Evolutionary conservation across 2,329 filamentous ascomycete genomes (phyloP), one percentile per base, ranked within the genome.

Genomic region (Akanthomyces muscarius): DNA sequence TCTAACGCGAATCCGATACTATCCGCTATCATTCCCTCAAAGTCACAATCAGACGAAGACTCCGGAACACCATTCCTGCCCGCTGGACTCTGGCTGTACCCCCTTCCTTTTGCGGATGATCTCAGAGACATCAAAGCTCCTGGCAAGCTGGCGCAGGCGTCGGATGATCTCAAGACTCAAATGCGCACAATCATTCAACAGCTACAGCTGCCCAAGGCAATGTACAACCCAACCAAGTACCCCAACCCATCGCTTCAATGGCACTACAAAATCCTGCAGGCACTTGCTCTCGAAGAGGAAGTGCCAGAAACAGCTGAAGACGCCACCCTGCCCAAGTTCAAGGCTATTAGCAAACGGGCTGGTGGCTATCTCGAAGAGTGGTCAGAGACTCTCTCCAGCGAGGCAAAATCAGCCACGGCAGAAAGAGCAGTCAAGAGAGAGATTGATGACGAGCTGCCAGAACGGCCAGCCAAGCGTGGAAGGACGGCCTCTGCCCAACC

Each of bases 231-330:
- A 1, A 80, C 81, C 1, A 95, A 89, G 71, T 98, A 97, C 70
- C 91, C 95, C 0, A 99, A 99, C 66, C 92, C 93, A 11, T 85
- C 90, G 10, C 81, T 99, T 28, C 95, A 99, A 76, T 99, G 94
- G 93, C 95, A 98, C 77, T 99, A 98, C 80, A 89, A 87, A 65
- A 96, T 99, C 52, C 79, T 99, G 0, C 95, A 99, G 76, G 89
- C 91, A 7, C 83, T 97, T 63, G 95, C 95, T 0, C 81, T 99
- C 0, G 93, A 97, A 42, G 95, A 99, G 72, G 93, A 97, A 68
- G 78, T 96, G 1, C 93, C 93, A 0, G 88, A 90, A 23, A 84
- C 88, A 56, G 76, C 77, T 1, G 81, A 85, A 16, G 95, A 99
- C 71, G 88, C 89, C 67, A 98, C 95, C 0, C 73, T 91, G 16